Evolutionary conservation across 2,329 filamentous ascomycete genomes (phyloP).

Genomic region (Sphaerulina musiva): DNA sequence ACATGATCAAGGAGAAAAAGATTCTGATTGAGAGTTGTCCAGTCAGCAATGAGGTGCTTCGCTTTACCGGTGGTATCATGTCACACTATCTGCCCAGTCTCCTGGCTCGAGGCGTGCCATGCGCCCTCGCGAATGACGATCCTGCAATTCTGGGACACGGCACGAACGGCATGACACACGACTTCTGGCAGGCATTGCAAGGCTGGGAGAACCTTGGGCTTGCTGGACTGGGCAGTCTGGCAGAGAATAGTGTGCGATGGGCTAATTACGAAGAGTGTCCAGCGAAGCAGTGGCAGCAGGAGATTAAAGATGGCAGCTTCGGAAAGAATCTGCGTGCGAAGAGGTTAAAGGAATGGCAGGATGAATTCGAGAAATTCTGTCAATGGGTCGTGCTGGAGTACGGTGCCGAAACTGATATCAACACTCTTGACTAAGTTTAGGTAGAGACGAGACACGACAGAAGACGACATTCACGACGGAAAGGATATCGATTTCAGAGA

Average conservation of each 20-base stretch:
- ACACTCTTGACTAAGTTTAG: conserved; percentile 21
- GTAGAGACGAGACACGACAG: background rate
- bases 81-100: conserved; percentile 77
- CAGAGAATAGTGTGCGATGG: conserved; percentile 90
- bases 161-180: conserved; percentile 74
- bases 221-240: conserved; percentile 75
- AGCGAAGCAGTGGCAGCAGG: conserved; percentile 62
- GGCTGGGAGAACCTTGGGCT: conserved; percentile 88
- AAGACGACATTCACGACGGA: background rate
- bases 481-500: background rate
- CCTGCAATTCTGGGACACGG: conserved; percentile 83
- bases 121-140: conserved; percentile 83
- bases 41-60: conserved; percentile 80
- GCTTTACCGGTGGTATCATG: conserved; percentile 68
- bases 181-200: conserved; percentile 90
- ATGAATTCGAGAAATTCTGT: conserved; percentile 84
- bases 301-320: conserved; percentile 65
- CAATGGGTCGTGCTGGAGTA: conserved; percentile 80
- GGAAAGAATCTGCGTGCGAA: conserved; percentile 65
- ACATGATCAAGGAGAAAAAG: conserved; percentile 80
- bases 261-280: conserved; percentile 77
- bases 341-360: conserved; percentile 69
- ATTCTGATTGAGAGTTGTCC: conserved; percentile 88
- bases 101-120: conserved; percentile 74
- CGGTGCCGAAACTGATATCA: conserved; percentile 28